phyloP scores from a whole-genome alignment of 2,329 filamentous ascomycete species.

The Exophiala lecanii-corni region DNA sequence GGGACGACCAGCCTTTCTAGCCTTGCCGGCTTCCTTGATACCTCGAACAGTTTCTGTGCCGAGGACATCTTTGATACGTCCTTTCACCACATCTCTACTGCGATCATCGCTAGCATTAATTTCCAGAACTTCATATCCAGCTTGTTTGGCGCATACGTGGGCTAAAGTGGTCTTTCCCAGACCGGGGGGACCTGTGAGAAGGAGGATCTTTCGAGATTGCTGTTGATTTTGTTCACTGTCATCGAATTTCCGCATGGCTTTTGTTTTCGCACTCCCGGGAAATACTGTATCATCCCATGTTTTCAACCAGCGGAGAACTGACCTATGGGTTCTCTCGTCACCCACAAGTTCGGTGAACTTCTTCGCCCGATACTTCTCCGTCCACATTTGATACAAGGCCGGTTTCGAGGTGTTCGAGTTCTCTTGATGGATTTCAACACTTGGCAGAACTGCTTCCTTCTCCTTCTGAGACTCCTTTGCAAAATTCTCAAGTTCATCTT shows the following conservation, averaged over 20 bases:
- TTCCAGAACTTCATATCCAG: constrained; percentile 92
- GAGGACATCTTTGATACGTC: constrained; percentile 82
- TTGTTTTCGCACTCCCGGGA: constrained; percentile 61
- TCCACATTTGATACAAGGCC: constrained; percentile 62
- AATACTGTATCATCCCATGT: constrained; percentile 92
- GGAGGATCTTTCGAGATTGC: constrained; percentile 77
- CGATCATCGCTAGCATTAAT: constrained; percentile 98
- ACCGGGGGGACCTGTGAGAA: constrained; percentile 87
- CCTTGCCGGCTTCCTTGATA: constrained; percentile 46
- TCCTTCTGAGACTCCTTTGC: constrained; percentile 27
- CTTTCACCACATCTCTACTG: constrained; percentile 82
- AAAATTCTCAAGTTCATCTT: constrained; percentile 37
- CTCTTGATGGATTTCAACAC: constrained; percentile 21
- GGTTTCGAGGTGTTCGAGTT: constrained; percentile 31
- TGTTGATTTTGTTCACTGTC: constrained; percentile 60
- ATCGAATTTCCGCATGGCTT: constrained; percentile 40
- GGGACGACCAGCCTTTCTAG: constrained; percentile 71
- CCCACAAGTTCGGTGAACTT: constrained; percentile 92
- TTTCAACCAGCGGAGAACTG: constrained; percentile 90
- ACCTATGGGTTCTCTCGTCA: constrained; percentile 87
- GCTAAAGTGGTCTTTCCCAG: constrained; percentile 94
- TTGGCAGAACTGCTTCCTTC: constrained; percentile 26
- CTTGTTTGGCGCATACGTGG: constrained; percentile 91
- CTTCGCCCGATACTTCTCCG: constrained; percentile 90
- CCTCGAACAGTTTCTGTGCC: constrained; percentile 89